A percentile compares a stretch with the other conserved stretches of the same genome.
Evolutionary conservation across 1,284 basidiomycete species (phyloP).

Genomic region (Puccinia novopanici): DNA sequence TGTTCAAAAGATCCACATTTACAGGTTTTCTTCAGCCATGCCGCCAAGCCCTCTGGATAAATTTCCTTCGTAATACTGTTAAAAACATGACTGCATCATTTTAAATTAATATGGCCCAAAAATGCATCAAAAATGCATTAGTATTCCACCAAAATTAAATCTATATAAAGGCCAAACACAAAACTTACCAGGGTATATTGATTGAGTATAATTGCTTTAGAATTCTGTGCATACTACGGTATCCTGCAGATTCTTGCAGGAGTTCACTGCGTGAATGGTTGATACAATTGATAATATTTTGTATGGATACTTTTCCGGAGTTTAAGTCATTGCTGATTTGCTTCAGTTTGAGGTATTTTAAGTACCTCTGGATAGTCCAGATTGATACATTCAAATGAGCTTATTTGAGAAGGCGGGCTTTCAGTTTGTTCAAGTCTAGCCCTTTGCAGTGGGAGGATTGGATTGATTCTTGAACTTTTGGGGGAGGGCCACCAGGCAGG

Average conservation of each 20-base stretch:
- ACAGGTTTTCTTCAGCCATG: background rate
- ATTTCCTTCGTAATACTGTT: background rate
- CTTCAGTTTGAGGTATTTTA: background rate
- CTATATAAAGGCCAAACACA: background rate
- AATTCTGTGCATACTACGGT: background rate
- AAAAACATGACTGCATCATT: background rate
- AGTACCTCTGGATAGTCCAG: background rate
- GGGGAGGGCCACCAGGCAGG: background rate
- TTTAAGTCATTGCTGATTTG: background rate
- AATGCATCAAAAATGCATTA: background rate
- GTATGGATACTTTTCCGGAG: background rate
- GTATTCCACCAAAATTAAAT: background rate
- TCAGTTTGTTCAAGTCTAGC: background rate
- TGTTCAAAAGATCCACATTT: background rate
- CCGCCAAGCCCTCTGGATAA: constrained; percentile 17
- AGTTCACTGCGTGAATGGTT: background rate
- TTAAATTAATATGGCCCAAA: background rate
- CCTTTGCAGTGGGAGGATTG: constrained; percentile 13
- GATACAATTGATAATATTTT: background rate
- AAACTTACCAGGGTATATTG: background rate
- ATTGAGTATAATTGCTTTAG: background rate
- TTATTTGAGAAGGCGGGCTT: constrained; percentile 11
- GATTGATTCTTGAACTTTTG: background rate
- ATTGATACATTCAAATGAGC: background rate
- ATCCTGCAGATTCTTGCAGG: background rate